Evolutionary conservation across 495 filamentous ascomycete genomes (phyloP), one percentile per base, ranked within the genome.

Genomic region (Penicillium mononematosum): DNA sequence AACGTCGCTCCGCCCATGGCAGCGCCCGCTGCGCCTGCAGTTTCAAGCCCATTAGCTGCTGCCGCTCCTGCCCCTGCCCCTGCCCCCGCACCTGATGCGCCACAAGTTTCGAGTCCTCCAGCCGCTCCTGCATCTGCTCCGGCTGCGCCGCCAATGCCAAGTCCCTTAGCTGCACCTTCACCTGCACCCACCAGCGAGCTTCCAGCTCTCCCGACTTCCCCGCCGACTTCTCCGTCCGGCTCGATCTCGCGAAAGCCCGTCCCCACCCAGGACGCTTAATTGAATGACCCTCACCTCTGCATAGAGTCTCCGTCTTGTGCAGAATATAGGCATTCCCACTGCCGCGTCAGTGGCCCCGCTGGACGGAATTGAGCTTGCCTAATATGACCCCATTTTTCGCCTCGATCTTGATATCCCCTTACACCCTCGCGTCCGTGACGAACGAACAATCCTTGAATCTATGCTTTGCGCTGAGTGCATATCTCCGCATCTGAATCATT

Each of bases 141-240:
- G 5, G 70, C 73, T 43, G 79, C 71, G 47, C 81, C 82, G 45
- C 79, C 82, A 1, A 81, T 82, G 16, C 6, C 36, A n/a, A 38
- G 36, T 14, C 16, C 29, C 79, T 81, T 6, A 89, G 86, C 68
- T 17, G 69, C 61, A 36, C 69, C 71, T n/a, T 75, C 62, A 14
- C 72, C 74, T 17, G 63, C 69, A 10, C 74, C 74, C 5, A 65
- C 70, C 25, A 55, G 50, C 25, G 61, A 69, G 5, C 70, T 75
- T 16, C 73, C 73, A 1, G 65, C 71, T 6, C 52, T 71, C 48
- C 71, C 71, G 0, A 48, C 11, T 48, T 61, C 58, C 25, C 17
- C 34, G 25, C 61, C 58, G 5, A 57, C 36, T 27, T 64, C 61
- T 22, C 58, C 59, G 38, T 55, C 60, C 2, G 56, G 46, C 50